A percentile compares a stretch with the other conserved stretches of the same genome.
Evolutionary conservation across 2,329 filamentous ascomycete species (phyloP).

Genomic region (Lanzia echinophila): DNA sequence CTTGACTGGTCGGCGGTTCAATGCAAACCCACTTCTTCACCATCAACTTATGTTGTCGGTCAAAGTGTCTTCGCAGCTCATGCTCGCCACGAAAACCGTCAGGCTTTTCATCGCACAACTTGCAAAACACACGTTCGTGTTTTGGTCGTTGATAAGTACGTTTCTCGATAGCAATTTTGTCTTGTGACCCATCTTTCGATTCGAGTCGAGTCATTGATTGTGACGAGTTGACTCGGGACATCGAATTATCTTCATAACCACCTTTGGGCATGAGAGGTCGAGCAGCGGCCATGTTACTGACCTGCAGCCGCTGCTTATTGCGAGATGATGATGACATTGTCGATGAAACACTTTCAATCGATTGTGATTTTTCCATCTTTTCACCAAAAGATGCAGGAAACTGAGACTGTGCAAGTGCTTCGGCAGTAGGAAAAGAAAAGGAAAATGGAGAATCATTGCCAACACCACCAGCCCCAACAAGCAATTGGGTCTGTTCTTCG

Average conservation of each 20-base stretch:
- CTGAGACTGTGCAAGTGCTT: slow-evolving; percentile 17
- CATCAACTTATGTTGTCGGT: slow-evolving; percentile 55
- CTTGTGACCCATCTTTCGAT: slow-evolving; percentile 28
- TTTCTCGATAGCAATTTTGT: slow-evolving; percentile 28
- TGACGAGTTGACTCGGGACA: slow-evolving; percentile 27
- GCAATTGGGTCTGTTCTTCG: slow-evolving; percentile 29
- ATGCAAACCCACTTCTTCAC: slow-evolving; percentile 47
- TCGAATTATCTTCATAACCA: slow-evolving; percentile 22
- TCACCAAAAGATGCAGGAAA: slow-evolving; percentile 24
- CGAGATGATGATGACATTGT: slow-evolving; percentile 26
- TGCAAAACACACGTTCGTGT: slow-evolving; percentile 43
- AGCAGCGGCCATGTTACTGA: slow-evolving; percentile 23
- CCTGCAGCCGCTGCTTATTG: slow-evolving; percentile 28
- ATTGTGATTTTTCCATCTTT: slow-evolving; percentile 30
- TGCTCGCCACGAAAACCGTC: slow-evolving; percentile 89
- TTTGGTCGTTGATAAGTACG: slow-evolving; percentile 30
- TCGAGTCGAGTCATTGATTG: slow-evolving; percentile 25
- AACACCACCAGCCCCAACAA: slow-evolving; percentile 29
- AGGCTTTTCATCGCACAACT: slow-evolving; percentile 71
- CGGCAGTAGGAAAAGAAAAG: slow-evolving; percentile 21
- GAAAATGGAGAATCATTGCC: slow-evolving; percentile 28
- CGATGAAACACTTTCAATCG: slow-evolving; percentile 30
- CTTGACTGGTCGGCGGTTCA: too few relatives aligned
- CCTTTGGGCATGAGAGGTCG: slow-evolving; percentile 29
- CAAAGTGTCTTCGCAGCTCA: slow-evolving; percentile 65